These are phyloP conservation scores for Penicillium janthinellum DNA, from an alignment of 2,329 filamentous ascomycete genomes.

Conservation along the genomic window DNA sequence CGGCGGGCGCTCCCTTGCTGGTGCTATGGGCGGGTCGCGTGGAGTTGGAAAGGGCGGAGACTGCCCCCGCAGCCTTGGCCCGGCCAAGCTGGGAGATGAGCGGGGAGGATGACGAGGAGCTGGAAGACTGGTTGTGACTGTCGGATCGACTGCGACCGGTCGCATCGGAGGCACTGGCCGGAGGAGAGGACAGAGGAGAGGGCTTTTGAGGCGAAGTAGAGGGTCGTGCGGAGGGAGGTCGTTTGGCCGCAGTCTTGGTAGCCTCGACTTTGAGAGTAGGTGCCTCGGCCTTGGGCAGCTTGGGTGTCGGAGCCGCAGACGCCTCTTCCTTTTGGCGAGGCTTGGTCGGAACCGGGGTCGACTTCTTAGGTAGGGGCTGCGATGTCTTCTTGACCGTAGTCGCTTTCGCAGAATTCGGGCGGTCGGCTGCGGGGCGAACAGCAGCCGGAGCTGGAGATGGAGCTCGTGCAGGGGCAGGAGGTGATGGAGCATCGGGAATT, in stretches of 20 bases:
- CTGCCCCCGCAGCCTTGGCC: slow-evolving; percentile 24
- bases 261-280: slow-evolving; percentile 29
- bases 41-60: slow-evolving; percentile 24
- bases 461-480: slow-evolving; percentile 9
- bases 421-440: slow-evolving; percentile 19
- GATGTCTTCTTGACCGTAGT: slow-evolving; percentile 23
- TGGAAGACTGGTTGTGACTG: slow-evolving; percentile 46
- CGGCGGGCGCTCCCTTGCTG: slow-evolving; percentile 27
- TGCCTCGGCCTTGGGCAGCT: slow-evolving; percentile 27
- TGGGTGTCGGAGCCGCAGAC: slow-evolving; percentile 28
- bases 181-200: slow-evolving; percentile 63
- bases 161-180: slow-evolving; percentile 62
- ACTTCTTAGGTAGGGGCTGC: slow-evolving; percentile 18
- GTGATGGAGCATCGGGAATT: slow-evolving; percentile 35
- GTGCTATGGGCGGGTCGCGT: slow-evolving; percentile 30
- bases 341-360: slow-evolving; percentile 18
- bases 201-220: slow-evolving; percentile 62
- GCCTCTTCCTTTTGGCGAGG: slow-evolving; percentile 24
- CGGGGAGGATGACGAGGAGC: slow-evolving; percentile 50
- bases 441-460: slow-evolving; percentile 7
- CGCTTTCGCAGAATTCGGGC: slow-evolving; percentile 19
- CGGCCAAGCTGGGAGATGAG: slow-evolving; percentile 43
- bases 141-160: slow-evolving; percentile 48
- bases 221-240: slow-evolving; percentile 39
- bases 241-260: slow-evolving; percentile 39